phyloP scores from a whole-genome alignment of 495 filamentous ascomycete genomes.

The Aspergillus nidulans region DNA sequence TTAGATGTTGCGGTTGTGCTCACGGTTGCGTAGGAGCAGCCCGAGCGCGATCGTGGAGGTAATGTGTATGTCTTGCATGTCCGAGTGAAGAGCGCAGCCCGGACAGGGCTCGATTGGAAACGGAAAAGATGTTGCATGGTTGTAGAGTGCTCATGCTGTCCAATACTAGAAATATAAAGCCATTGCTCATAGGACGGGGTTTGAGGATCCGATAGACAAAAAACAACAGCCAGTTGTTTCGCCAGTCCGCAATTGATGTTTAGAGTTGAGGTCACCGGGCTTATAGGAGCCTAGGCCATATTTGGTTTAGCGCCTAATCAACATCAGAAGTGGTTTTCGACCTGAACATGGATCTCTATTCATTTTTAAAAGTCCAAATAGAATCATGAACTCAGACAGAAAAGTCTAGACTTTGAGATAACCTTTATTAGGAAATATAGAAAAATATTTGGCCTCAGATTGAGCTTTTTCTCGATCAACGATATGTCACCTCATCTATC shows the following conservation, averaged over 20 bases:
- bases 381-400: too few species aligned
- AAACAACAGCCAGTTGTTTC: not conserved
- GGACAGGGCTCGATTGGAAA: constrained; percentile 25
- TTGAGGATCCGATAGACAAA: not conserved
- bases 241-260: not conserved
- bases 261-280: not conserved
- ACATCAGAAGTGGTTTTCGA: not conserved
- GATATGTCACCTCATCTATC: too few species aligned
- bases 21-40: constrained; percentile 14
- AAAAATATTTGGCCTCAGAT: too few species aligned
- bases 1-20: constrained; percentile 22
- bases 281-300: constrained; percentile 12
- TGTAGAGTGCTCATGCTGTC: constrained; percentile 13
- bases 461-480: too few species aligned
- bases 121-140: constrained; percentile 31
- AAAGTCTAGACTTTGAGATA: too few species aligned
- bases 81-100: constrained; percentile 19
- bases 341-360: too few species aligned
- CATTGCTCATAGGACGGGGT: not conserved
- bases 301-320: constrained; percentile 22
- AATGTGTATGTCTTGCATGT: constrained; percentile 18
- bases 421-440: too few species aligned
- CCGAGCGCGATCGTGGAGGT: constrained; percentile 11
- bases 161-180: not conserved
- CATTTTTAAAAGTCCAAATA: too few species aligned